Percentiles rank a stretch among this genome's conserved stretches.
phyloP scores from a whole-genome alignment of 306 rosid genomes.

The Lotus japonicus region DNA sequence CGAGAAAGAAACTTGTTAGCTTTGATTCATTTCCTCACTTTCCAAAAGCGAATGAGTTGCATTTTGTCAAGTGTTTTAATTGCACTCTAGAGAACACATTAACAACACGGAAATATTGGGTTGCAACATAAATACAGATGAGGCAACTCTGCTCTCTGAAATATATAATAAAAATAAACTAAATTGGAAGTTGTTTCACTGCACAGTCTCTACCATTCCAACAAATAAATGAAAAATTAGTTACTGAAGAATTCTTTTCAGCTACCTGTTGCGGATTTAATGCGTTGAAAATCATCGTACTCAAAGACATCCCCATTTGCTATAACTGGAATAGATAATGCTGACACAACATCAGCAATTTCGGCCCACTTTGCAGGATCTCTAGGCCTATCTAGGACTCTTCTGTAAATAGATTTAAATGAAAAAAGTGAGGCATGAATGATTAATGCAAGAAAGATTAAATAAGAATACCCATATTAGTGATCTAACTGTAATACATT shows the following conservation, averaged over 20 bases:
- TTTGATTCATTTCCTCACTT: conserved; percentile 7
- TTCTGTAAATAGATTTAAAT: conserved; percentile 45
- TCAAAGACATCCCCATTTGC: conserved; percentile 87
- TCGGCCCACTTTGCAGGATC: conserved; percentile 96
- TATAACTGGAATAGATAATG: conserved; percentile 81
- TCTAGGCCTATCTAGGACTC: conserved; percentile 78
- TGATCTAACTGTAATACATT: background rate
- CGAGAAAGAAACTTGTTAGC: background rate
- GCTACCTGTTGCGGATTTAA: conserved; percentile 74
- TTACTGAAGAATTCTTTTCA: conserved; percentile 12
- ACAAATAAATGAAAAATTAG: conserved; percentile 9
- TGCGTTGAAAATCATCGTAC: conserved; percentile 54
- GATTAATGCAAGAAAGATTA: conserved; percentile 10
- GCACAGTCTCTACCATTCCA: conserved; percentile 8
- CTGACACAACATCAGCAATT: conserved; percentile 81
- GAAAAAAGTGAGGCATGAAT: conserved; percentile 11
- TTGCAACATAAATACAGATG: conserved; percentile 12
- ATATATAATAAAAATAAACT: background rate
- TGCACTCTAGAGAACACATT: background rate
- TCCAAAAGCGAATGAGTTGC: background rate
- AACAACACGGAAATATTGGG: background rate
- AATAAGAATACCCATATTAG: background rate
- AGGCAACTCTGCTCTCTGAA: conserved; percentile 3
- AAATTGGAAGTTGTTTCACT: background rate
- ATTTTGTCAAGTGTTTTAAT: background rate